These are phyloP conservation scores for Diutina siamensis DNA, from an alignment of 1,139 yeast species.

Conservation along the genomic window DNA sequence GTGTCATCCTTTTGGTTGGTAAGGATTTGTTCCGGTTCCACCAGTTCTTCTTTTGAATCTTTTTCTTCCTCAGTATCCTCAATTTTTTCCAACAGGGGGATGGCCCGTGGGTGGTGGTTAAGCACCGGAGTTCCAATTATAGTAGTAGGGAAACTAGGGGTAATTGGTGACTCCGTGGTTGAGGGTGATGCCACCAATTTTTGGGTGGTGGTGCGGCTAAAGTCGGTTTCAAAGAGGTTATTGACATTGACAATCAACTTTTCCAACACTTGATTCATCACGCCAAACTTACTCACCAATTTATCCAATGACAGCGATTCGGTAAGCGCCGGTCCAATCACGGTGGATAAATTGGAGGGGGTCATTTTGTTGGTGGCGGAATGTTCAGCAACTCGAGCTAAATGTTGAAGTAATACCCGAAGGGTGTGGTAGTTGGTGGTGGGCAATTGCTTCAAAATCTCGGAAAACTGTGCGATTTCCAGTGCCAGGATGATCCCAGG, in stretches of 20 bases:
- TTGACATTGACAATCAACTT: constrained; percentile 34
- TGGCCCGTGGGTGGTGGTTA: neutral
- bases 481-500: neutral
- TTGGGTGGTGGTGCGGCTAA: neutral
- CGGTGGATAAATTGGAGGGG: constrained; percentile 71
- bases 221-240: constrained; percentile 18
- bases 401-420: constrained; percentile 56
- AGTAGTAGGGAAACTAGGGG: constrained; percentile 1
- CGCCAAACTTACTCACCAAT: constrained; percentile 41
- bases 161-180: neutral
- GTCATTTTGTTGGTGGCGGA: constrained; percentile 68
- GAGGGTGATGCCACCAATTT: neutral
- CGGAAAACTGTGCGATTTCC: constrained; percentile 26
- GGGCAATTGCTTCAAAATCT: constrained; percentile 45
- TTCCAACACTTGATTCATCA: constrained; percentile 44
- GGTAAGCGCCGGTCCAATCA: constrained; percentile 50
- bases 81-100: neutral
- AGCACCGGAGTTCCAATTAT: constrained; percentile 4
- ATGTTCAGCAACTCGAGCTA: constrained; percentile 47
- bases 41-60: neutral
- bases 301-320: constrained; percentile 44
- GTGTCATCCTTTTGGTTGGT: neutral
- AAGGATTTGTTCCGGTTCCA: neutral
- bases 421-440: constrained; percentile 54
- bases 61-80: neutral